Evolutionary conservation across 2,329 filamentous ascomycete species (phyloP), one percentile per base, ranked within the genome.

Genomic region (Dryadomyces quercus-mongolicae): DNA sequence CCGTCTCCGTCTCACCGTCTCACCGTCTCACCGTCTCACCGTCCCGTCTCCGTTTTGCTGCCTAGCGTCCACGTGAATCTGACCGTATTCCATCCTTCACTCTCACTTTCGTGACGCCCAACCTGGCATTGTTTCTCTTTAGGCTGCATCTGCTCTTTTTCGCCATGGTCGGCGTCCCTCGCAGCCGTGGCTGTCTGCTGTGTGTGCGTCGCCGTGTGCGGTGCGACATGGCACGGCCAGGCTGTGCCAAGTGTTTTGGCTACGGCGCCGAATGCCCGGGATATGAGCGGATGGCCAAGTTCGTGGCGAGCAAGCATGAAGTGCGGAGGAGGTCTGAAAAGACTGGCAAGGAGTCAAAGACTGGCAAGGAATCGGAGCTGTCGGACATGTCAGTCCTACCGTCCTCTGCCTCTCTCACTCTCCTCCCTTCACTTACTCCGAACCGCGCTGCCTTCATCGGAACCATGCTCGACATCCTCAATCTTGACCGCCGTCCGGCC

Each of bases 191-290:
- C 57, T 73, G 71, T 59, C 64, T 65, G 53, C 62, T 71, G 43
- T 72, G 70, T 61, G 65, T 68, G 55, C 68, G 66, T 61, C 65
- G 70, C 54, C 67, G 67, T 49, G 66, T 72, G 55, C 70, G 73
- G 64, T 76, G 74, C 57, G 74, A 77, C 60, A 67, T 74, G 61
- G 63, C 58, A 21, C 67, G 65, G 12, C 74, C 73, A 12, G 63
- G 61, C 53, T 71, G 70, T 54, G 62, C 61, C 22, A 72, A 55
- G 52, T 72, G 70, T 60, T 56, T 61, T 53, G 68, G 63, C 52
- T 71, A 71, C 55, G 67, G 68, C 40, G 65, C 61, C 21, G 60
- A 62, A 8, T 72, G 68, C 54, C 67, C 69, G 6, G 70, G 69
- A n/a, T 72, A 70, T 56, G 65, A 69, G 48, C 63, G 65, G 36